Conservation (phyloP, 2,329 filamentous ascomycete genomes). For the Aphanoascus verrucosus region DNA sequence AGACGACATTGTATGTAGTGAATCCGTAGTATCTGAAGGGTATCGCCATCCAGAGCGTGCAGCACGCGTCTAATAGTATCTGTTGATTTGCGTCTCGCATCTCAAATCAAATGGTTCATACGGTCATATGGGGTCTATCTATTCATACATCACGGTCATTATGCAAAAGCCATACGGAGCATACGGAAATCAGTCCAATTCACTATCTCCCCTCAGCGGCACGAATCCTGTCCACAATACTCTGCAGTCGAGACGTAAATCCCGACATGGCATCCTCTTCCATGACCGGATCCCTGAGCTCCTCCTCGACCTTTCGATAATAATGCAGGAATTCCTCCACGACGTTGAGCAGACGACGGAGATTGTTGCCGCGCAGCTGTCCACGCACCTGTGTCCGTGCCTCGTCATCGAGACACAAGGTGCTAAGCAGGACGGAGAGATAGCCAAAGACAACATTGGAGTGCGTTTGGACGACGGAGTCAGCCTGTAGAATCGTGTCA, state of each 20-base stretch:
- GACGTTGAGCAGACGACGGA: conserved; percentile 44
- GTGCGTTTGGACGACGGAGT: conserved; percentile 56
- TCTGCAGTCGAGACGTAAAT: conserved; percentile 45
- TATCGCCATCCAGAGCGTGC: too few relatives aligned
- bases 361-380: conserved; percentile 37
- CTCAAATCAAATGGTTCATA: not conserved
- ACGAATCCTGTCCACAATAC: conserved; percentile 41
- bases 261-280: conserved; percentile 41
- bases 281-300: conserved; percentile 32
- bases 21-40: too few relatives aligned
- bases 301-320: conserved; percentile 48
- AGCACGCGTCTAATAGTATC: not conserved
- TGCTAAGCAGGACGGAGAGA: conserved; percentile 71
- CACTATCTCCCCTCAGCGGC: conserved; percentile 11
- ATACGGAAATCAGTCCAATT: not conserved
- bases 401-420: conserved; percentile 53
- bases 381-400: conserved; percentile 36
- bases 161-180: not conserved
- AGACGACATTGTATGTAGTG: too few relatives aligned
- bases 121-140: not conserved
- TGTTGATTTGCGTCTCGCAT: not conserved
- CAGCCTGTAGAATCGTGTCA: conserved; percentile 30
- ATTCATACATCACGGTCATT: not conserved
- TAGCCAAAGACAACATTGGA: conserved; percentile 80
- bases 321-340: conserved; percentile 53